phyloP scores from a whole-genome alignment of 306 rosid species.

The Quercus berberidifolia region DNA sequence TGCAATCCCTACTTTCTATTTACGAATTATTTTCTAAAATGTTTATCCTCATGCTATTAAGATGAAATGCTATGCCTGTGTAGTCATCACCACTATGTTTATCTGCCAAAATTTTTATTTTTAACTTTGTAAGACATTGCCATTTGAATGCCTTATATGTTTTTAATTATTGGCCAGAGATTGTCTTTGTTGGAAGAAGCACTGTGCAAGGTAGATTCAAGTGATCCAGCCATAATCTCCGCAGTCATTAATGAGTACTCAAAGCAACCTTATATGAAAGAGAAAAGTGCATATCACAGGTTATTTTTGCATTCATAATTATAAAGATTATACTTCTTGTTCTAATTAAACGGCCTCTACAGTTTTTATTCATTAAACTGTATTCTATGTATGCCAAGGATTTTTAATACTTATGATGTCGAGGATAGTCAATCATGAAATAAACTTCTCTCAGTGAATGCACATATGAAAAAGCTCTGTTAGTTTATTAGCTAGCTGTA shows the following conservation, averaged over 20 bases:
- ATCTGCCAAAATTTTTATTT: not conserved
- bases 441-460: no score
- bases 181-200: constrained; percentile 67
- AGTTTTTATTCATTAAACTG: not conserved
- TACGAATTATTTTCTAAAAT: no score
- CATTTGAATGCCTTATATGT: constrained; percentile 8
- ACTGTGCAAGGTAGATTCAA: constrained; percentile 49
- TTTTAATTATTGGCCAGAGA: constrained; percentile 43
- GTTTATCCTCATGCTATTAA: no score
- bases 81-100: not conserved
- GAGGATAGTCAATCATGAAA: no score
- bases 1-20: no score
- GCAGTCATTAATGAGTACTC: constrained; percentile 57
- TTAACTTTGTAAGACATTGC: not conserved
- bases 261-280: constrained; percentile 50
- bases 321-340: not conserved
- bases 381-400: not conserved
- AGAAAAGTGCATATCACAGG: constrained; percentile 61
- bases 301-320: constrained; percentile 13
- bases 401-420: not conserved
- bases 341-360: no score
- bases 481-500: not conserved
- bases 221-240: constrained; percentile 50
- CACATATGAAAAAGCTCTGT: not conserved
- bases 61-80: no score